Base-by-base conservation (phyloP, 2,329 filamentous ascomycete species). In the Orbilia quercus region DNA sequence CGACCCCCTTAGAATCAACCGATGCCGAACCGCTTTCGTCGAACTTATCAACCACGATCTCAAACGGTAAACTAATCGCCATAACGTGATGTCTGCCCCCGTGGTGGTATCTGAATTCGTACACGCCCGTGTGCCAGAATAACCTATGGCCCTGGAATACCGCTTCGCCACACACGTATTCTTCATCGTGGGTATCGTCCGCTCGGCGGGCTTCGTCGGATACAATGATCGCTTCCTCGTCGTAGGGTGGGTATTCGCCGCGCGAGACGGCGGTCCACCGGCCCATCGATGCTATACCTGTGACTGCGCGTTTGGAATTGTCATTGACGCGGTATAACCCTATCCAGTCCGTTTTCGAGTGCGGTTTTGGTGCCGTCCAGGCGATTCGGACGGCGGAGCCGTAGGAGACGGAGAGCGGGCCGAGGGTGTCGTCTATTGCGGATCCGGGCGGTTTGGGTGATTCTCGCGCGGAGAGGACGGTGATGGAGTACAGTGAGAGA, bases 41-140 rank as follows among this genome's bases (percentile, higher is more conserved):
- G 78, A 96, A 96, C 45, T 88, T 89, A 31, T 86, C 84, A 75
- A 98, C 92, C 48, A 89, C 88, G 65, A 98, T 90, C 80, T 97
- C 94, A 78, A 99, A 99, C 0, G 95, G 93, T 76, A 92, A 87
- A 3, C 93, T 97, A 73, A 98, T 91, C 16, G 92, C 88, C 91
- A 99, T 95, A 79, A 96, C 93, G 76, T 90, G 91, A 82, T 99
- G 92, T 78, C 90, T 90, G 64, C 92, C 92, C 77, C 91, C 89
- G 81, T 99, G 95, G 81, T 99, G 95, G 82, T 97, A 97, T 42
- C 95, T 89, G 83, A 99, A 96, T 79, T 99, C 95, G 79, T 96
- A 99, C 1, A 96, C 91, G 62, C 95, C 95, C 74, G 94, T 91
- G 0, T 91, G 96, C 95, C 95, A 99, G 89, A 92, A 99, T 1